Evolutionary conservation across 140 eudicot genomes (phyloP), one percentile per base, ranked within the genome.

Genomic region (Bidens hawaiensis): DNA sequence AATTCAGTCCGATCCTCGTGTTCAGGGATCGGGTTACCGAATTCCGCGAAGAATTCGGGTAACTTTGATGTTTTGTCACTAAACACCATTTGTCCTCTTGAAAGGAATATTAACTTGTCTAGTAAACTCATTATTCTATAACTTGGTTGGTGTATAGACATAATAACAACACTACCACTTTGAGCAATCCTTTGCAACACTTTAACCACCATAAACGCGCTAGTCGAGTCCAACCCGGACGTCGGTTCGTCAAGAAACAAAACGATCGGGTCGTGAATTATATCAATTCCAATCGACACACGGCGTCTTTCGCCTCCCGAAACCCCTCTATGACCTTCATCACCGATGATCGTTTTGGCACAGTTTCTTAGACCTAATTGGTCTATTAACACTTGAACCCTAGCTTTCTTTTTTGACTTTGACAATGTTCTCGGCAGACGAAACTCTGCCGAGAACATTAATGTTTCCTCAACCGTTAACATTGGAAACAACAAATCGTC

Each of bases 221-320:
- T 87, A 9, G 98, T 91, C 1, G 98, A 91, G 43, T 91, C 98
- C 0, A 91, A 82, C 14, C 98, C 98, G 0, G 98, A 91, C 0
- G 98, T 91, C 2, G 98, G 98, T 57, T 91, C 98, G n/a, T 91
- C 98, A 1, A 91, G 86, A 64, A 91, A 91, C 46, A 91, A 66
- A 3, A 91, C 51, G 1, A 90, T 84, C 1, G 97, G 97, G 72
- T 90, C 96, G 52, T 90, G 97, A 52, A 90, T 82, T 21, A 90
- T 90, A 72, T 90, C 96, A 1, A 61, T 87, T 7, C 97, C 97
- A 7, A 90, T 90, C 0, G 97, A 90, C 16, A 90, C 97, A 12
- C 97, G 85, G 4, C 97, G 84, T 5, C 97, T 36, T 76, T 90
- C 97, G 0, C 97, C 97, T 7, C 97, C 97, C 3, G 97, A 90